Evolutionary conservation across 495 filamentous ascomycete species (phyloP).

Genomic region (Terfezia claveryi): DNA sequence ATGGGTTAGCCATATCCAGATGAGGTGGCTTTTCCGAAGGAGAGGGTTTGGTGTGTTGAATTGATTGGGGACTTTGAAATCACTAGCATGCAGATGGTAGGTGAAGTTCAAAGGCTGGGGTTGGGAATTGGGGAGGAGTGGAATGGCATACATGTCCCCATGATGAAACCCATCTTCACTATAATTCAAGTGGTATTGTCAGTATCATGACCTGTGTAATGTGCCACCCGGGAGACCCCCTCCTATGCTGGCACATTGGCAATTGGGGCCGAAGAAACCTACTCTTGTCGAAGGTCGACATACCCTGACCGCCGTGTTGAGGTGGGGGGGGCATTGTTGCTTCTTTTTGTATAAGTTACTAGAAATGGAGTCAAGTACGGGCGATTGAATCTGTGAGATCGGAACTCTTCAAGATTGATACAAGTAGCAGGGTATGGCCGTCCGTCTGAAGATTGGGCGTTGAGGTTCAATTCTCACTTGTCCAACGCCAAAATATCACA

Average conservation of each 20-base stretch:
- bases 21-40: not conserved
- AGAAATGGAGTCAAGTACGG: no score
- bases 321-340: not conserved
- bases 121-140: not conserved
- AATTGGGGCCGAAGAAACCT: slow-evolving; percentile 22
- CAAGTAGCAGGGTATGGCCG: no score
- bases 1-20: slow-evolving; percentile 2
- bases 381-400: no score
- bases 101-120: not conserved
- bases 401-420: no score
- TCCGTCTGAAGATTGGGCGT: no score
- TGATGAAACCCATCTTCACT: slow-evolving; percentile 98
- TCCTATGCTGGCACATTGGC: no score
- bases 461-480: no score
- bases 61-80: not conserved
- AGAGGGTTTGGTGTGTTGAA: not conserved
- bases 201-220: no score
- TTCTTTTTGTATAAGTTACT: no score
- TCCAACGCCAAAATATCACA: no score
- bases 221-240: no score
- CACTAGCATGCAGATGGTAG: not conserved
- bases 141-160: slow-evolving; percentile 59
- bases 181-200: not conserved
- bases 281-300: slow-evolving; percentile 86
- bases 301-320: slow-evolving; percentile 30